Evolutionary conservation across 1,284 basidiomycete genomes (phyloP).

Genomic region (Puccinia polysora): DNA sequence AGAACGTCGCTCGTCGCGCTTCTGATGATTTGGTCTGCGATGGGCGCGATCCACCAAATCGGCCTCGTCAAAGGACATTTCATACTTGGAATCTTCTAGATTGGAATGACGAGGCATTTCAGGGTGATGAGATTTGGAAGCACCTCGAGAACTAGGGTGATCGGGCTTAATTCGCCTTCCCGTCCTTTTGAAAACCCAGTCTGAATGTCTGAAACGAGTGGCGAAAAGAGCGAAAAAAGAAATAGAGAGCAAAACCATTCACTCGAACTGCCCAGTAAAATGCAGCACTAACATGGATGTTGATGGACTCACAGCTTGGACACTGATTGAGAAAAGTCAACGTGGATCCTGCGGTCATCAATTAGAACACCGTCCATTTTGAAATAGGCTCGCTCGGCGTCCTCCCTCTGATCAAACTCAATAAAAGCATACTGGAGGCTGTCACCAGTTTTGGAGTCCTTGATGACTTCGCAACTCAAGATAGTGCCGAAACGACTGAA

Average conservation of each 20-base stretch:
- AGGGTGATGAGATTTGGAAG: background rate
- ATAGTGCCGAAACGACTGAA: constrained; percentile 93
- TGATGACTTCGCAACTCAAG: constrained; percentile 93
- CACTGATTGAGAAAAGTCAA: constrained; percentile 82
- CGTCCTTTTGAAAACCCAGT: constrained; percentile 37
- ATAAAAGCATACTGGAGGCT: constrained; percentile 97
- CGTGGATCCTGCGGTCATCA: constrained; percentile 98
- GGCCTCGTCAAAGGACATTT: constrained; percentile 29
- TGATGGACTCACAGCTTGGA: constrained; percentile 56
- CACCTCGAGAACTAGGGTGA: background rate
- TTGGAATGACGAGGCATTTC: background rate
- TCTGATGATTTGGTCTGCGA: background rate
- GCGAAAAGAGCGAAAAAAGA: background rate
- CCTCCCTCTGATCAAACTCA: constrained; percentile 87
- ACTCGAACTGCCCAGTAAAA: background rate
- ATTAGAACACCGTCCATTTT: constrained; percentile 99
- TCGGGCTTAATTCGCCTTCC: constrained; percentile 2
- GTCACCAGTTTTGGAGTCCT: constrained; percentile 92
- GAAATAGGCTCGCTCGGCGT: constrained; percentile 96
- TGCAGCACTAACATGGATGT: background rate
- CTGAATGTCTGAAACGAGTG: constrained; percentile 26
- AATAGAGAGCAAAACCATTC: background rate
- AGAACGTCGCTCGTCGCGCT: background rate
- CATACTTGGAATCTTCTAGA: constrained; percentile 1
- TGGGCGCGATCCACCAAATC: background rate